Conservation (phyloP, 345 rosid species). For the Corymbia maculata region DNA sequence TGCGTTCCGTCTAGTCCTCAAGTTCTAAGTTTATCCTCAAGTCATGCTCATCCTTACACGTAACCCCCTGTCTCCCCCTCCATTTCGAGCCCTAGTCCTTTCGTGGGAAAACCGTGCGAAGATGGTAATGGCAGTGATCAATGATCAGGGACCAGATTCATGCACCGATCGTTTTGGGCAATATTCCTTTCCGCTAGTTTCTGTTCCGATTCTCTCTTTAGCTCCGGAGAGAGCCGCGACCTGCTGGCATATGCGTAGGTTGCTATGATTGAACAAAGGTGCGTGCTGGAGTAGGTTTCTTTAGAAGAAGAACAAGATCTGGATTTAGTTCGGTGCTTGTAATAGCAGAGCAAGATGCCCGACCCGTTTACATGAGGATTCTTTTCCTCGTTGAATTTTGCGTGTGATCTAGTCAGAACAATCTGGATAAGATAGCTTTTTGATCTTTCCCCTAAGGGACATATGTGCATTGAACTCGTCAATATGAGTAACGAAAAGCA, state of each 20-base stretch:
- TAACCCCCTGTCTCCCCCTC: neutral
- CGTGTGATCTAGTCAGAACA: neutral
- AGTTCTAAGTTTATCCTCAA: no score
- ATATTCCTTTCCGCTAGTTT: neutral
- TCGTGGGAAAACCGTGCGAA: neutral
- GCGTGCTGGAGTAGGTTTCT: neutral
- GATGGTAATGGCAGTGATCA: neutral
- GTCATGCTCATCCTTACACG: neutral
- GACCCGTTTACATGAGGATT: neutral
- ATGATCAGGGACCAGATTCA: neutral
- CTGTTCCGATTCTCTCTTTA: neutral
- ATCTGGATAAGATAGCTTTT: neutral
- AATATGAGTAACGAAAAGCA: neutral
- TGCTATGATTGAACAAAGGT: neutral
- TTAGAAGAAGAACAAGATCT: neutral
- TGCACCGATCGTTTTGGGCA: neutral
- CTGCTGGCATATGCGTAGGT: neutral
- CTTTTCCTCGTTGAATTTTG: neutral
- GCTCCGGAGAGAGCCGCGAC: neutral
- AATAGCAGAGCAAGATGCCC: neutral
- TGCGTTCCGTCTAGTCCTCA: no score
- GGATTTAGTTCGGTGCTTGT: neutral
- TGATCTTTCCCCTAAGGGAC: neutral
- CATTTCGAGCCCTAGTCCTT: neutral
- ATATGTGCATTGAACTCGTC: neutral